A percentile compares a stretch with the other conserved stretches of the same genome.
These are phyloP conservation scores for Thelephora ganbajun DNA, from an alignment of 768 basidiomycete genomes.

Conservation along the genomic window DNA sequence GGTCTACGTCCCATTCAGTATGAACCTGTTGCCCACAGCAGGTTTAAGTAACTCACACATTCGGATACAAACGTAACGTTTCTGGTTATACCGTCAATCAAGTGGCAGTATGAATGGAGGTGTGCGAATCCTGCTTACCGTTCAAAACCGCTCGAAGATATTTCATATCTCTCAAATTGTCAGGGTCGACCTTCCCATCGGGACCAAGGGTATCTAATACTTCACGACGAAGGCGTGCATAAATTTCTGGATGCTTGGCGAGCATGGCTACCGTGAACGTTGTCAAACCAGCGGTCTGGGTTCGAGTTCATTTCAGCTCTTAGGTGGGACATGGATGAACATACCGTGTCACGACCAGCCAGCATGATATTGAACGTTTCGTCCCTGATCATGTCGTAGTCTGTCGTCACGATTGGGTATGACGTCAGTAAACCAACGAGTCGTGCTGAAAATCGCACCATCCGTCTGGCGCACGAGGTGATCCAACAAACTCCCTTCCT, in stretches of 20 bases:
- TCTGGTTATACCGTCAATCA: slow-evolving; percentile 8
- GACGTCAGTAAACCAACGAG: background rate
- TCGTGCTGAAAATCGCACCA: slow-evolving; percentile 2
- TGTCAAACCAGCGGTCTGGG: slow-evolving; percentile 12
- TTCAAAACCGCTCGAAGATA: slow-evolving; percentile 18
- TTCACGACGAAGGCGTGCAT: slow-evolving; percentile 17
- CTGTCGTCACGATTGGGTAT: background rate
- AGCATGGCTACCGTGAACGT: slow-evolving; percentile 20
- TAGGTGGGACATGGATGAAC: background rate
- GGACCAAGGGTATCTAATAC: slow-evolving; percentile 15
- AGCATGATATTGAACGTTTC: slow-evolving; percentile 18
- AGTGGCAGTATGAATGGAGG: background rate
- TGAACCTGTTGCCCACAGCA: background rate
- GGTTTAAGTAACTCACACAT: slow-evolving; percentile 12
- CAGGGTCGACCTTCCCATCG: slow-evolving; percentile 14
- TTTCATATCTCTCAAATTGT: slow-evolving; percentile 19
- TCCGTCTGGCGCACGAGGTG: slow-evolving; percentile 7
- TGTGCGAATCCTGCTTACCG: slow-evolving; percentile 3
- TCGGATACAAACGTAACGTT: slow-evolving; percentile 18
- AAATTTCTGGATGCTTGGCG: slow-evolving; percentile 15
- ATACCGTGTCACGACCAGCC: slow-evolving; percentile 14
- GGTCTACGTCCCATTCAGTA: slow-evolving; percentile 13
- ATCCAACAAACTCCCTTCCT: slow-evolving; percentile 7
- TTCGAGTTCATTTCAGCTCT: background rate
- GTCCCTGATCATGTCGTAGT: slow-evolving; percentile 4